phyloP scores from a whole-genome alignment of 2,329 filamentous ascomycete species.

The Penicillium polonicum region DNA sequence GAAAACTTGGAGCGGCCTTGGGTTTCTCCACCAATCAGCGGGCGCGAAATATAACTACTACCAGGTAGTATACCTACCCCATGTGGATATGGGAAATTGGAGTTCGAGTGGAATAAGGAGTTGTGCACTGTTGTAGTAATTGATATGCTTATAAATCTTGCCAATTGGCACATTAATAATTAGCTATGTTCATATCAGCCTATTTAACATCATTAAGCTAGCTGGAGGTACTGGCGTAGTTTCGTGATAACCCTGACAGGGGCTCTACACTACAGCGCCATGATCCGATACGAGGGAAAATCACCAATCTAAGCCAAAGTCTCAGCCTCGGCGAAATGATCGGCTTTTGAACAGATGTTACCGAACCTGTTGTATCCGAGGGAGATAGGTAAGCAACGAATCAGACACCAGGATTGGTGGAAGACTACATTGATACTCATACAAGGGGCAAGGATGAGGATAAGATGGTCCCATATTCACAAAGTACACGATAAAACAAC shows the following conservation, averaged over 20 bases:
- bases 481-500: not conserved
- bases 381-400: not conserved
- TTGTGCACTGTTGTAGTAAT: too few relatives aligned
- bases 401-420: not conserved
- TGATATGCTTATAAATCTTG: not conserved
- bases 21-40: constrained; percentile 40
- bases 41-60: not conserved
- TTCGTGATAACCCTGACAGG: not conserved
- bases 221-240: not conserved
- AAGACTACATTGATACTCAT: not conserved
- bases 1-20: constrained; percentile 17
- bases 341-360: not conserved
- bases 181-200: not conserved
- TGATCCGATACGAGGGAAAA: constrained; percentile 26
- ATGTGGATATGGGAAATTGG: not conserved
- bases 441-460: not conserved
- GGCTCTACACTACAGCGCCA: not conserved
- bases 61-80: not conserved
- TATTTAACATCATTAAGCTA: not conserved
- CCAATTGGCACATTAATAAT: not conserved
- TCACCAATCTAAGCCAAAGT: constrained; percentile 2
- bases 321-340: constrained; percentile 10
- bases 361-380: not conserved
- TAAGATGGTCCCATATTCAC: not conserved
- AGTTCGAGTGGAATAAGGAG: not conserved